phyloP scores from a whole-genome alignment of 192 early-diverging fungal species.

The Backusella australiensis region DNA sequence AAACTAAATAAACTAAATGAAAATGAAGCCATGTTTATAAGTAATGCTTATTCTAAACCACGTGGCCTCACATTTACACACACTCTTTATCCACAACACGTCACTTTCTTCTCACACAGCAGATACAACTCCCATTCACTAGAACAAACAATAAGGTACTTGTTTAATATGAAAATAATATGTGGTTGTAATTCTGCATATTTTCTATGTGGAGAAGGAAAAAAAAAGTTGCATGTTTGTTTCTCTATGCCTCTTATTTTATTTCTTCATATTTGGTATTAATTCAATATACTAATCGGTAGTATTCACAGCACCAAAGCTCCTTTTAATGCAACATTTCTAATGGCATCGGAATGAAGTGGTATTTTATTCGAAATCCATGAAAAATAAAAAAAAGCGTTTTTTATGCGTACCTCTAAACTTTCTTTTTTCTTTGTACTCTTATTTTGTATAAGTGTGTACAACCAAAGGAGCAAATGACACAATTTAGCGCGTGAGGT shows the following conservation, averaged over 20 bases:
- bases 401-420: constrained; percentile 1
- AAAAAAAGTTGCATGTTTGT: not conserved
- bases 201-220: not conserved
- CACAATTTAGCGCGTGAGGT: constrained; percentile 52
- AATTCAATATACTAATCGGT: not conserved
- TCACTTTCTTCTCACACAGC: constrained; percentile 8
- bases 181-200: not conserved
- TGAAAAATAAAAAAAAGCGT: not conserved
- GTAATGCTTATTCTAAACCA: not conserved
- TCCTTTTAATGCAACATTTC: not conserved
- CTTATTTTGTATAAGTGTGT: not conserved
- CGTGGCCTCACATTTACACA: constrained; percentile 6
- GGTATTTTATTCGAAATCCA: not conserved
- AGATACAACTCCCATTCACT: not conserved
- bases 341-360: not conserved
- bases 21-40: constrained; percentile 4
- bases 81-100: constrained; percentile 4
- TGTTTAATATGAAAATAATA: not conserved
- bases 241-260: not conserved
- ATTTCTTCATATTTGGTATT: not conserved
- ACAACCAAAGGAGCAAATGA: not conserved
- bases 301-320: not conserved
- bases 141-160: not conserved
- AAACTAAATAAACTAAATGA: not conserved
- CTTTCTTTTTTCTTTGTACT: not conserved